Conservation (phyloP, 2,329 filamentous ascomycete species). For the Fonsecaea pedrosoi region DNA sequence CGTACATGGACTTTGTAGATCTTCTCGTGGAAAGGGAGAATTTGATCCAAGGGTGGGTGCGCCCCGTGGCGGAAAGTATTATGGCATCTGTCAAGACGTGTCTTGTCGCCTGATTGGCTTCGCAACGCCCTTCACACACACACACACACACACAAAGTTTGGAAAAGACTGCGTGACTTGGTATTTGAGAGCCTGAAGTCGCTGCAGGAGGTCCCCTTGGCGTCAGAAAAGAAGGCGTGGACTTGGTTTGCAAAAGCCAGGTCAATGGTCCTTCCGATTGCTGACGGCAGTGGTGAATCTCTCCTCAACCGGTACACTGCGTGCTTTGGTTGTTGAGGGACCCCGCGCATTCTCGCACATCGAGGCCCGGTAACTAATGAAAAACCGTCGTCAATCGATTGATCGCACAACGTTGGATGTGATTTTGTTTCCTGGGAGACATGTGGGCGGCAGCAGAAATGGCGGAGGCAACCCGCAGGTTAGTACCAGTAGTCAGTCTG, state of each 20-base stretch:
- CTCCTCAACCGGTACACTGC: neutral
- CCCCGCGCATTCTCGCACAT: neutral
- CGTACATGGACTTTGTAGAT: neutral
- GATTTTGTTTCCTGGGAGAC: constrained; percentile 9
- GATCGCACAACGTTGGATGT: neutral
- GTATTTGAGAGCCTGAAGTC: neutral
- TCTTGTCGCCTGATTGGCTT: neutral
- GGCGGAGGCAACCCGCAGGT: neutral
- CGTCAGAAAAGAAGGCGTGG: constrained; percentile 6
- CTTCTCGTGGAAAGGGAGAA: neutral
- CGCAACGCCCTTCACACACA: neutral
- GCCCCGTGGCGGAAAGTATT: neutral
- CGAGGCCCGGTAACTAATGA: neutral
- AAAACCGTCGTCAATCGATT: constrained; percentile 1
- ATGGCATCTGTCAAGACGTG: neutral
- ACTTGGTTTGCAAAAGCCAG: neutral
- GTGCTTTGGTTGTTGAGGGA: neutral
- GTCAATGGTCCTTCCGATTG: neutral
- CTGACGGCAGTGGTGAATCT: constrained; percentile 1
- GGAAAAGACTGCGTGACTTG: neutral
- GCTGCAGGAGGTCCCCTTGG: neutral
- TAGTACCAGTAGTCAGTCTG: neutral
- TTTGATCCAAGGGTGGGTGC: neutral
- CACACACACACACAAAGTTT: neutral
- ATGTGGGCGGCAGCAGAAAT: constrained; percentile 6